Conservation (phyloP, 768 basidiomycete species). For the Boletus sensibilis region DNA sequence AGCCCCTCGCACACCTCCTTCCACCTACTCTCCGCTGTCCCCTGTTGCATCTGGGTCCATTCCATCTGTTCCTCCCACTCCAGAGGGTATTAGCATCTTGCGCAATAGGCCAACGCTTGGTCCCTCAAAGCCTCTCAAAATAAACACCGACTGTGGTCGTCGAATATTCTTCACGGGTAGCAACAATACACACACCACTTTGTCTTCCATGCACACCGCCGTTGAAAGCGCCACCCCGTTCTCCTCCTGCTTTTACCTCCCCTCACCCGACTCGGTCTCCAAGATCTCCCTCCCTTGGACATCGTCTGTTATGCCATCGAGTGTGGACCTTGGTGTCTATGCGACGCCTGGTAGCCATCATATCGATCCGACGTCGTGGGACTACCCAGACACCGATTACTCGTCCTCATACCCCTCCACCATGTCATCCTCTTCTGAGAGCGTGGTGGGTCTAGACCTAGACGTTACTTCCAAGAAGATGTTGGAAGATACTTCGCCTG, state of each 20-base stretch:
- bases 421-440: conserved; percentile 39
- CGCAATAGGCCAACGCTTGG: conserved; percentile 37
- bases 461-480: conserved; percentile 33
- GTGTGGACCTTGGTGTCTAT: conserved; percentile 38
- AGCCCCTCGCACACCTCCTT: conserved; percentile 49
- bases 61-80: conserved; percentile 57
- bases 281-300: conserved; percentile 37
- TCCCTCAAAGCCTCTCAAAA: conserved; percentile 48
- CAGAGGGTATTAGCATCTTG: conserved; percentile 47
- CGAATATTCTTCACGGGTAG: conserved; percentile 39
- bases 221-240: conserved; percentile 60
- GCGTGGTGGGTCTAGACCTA: conserved; percentile 33
- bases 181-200: conserved; percentile 43
- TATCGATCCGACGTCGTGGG: conserved; percentile 51
- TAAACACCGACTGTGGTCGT: conserved; percentile 52
- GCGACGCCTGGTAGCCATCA: conserved; percentile 47
- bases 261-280: conserved; percentile 42
- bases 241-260: conserved; percentile 55
- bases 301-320: conserved; percentile 35
- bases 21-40: conserved; percentile 48
- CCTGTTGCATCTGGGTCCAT: conserved; percentile 38
- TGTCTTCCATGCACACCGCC: conserved; percentile 75
- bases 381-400: conserved; percentile 45
- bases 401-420: conserved; percentile 48
- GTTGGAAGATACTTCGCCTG: conserved; percentile 30